phyloP scores from a whole-genome alignment of 2,329 filamentous ascomycete species.

The Colletotrichum plurivorum region DNA sequence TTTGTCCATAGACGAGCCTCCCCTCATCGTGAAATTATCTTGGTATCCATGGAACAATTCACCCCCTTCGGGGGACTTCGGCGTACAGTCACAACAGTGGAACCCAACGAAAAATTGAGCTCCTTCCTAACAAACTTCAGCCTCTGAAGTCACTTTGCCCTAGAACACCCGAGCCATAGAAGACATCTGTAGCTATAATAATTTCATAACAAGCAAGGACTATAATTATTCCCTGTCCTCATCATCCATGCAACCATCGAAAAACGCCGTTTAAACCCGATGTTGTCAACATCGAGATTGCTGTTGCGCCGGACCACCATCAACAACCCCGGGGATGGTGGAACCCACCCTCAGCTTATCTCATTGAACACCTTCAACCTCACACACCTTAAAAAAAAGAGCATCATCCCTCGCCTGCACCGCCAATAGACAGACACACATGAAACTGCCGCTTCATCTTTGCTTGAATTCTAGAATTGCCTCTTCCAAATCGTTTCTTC shows the following conservation, averaged over 20 bases:
- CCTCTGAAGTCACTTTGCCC: no score
- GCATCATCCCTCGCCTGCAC: not conserved
- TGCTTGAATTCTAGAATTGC: not conserved
- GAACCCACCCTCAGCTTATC: constrained; percentile 13
- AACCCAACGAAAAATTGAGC: no score
- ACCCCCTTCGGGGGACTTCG: constrained; percentile 23
- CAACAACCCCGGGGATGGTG: constrained; percentile 12
- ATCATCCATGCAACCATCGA: no score
- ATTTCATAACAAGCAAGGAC: no score
- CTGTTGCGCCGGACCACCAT: no score
- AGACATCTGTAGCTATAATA: no score
- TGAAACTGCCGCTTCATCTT: constrained; percentile 8
- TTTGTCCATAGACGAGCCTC: not conserved
- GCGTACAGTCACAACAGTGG: constrained; percentile 32
- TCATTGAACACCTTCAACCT: not conserved
- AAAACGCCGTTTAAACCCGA: no score
- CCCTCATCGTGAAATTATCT: not conserved
- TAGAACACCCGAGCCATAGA: no score
- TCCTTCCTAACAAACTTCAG: no score
- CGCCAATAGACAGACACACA: not conserved
- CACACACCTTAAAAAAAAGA: not conserved
- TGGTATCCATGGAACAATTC: not conserved
- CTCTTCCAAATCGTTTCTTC: not conserved
- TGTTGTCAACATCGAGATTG: no score
- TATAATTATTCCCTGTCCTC: no score